Conservation (phyloP, 2,329 filamentous ascomycete species). For the Plectosphaerella plurivora region DNA sequence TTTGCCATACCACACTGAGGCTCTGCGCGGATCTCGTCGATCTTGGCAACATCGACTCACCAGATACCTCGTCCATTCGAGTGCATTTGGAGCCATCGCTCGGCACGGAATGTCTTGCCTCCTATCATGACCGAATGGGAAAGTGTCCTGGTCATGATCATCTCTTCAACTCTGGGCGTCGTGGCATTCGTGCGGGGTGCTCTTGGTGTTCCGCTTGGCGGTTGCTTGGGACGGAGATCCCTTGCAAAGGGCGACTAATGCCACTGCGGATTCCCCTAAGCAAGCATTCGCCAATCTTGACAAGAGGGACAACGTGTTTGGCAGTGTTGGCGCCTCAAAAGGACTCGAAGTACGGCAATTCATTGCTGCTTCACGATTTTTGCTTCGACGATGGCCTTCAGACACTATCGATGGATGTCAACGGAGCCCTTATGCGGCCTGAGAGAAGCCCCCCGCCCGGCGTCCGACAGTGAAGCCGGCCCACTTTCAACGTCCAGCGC, state of each 20-base stretch:
- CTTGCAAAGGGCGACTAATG: neutral
- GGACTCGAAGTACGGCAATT: no score
- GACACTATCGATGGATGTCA: no score
- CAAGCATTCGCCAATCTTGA: constrained; percentile 1
- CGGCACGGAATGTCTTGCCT: no score
- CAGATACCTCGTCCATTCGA: no score
- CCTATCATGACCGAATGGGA: neutral
- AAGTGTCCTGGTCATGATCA: neutral
- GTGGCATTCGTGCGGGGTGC: neutral
- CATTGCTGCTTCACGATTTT: no score
- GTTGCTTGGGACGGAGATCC: neutral
- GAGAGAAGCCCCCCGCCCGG: no score
- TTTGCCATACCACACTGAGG: neutral
- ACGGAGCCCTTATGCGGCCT: no score
- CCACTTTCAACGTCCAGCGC: neutral
- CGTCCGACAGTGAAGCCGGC: no score
- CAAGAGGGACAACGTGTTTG: neutral
- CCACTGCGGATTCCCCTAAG: neutral
- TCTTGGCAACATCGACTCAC: neutral
- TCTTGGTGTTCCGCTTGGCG: neutral
- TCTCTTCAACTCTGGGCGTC: neutral
- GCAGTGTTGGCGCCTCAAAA: neutral
- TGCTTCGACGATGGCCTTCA: no score
- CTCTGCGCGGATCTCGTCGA: neutral
- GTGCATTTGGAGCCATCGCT: no score